A percentile compares a stretch with the other conserved stretches of the same genome.
phyloP scores from a whole-genome alignment of 164 flowering plant species.

The Cinnamomum chago region DNA sequence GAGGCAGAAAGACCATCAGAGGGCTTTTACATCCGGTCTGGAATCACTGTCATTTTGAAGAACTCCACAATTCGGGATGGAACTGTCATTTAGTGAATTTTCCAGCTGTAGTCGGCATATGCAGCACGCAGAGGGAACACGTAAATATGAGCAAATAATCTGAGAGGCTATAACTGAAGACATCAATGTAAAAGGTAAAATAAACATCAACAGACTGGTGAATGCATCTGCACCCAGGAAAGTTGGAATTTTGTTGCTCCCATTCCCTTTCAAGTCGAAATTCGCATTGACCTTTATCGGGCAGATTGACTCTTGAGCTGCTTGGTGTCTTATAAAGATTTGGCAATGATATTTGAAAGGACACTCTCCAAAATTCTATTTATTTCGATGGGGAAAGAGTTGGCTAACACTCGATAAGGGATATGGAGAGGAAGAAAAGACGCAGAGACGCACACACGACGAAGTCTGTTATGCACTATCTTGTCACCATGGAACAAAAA shows the following conservation, averaged over 20 bases:
- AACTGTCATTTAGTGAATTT: conserved; percentile 31
- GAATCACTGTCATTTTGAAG: conserved; percentile 64
- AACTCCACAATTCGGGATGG: conserved; percentile 75
- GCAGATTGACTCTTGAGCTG: neutral
- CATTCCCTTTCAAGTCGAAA: too few species aligned
- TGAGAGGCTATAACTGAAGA: neutral
- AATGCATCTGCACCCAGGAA: neutral
- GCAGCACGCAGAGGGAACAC: neutral
- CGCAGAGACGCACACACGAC: too few species aligned
- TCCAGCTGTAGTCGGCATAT: neutral
- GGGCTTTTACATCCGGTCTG: conserved; percentile 84
- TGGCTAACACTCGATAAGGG: too few species aligned
- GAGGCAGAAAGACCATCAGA: conserved; percentile 72
- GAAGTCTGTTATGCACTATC: too few species aligned
- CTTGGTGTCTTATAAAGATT: neutral
- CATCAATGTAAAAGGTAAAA: neutral
- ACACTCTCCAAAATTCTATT: too few species aligned
- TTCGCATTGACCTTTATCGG: neutral
- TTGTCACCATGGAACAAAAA: too few species aligned
- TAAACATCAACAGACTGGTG: neutral
- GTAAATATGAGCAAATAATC: neutral
- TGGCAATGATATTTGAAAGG: neutral
- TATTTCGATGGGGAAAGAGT: too few species aligned
- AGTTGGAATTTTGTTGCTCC: too few species aligned
- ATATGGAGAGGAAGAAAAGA: too few species aligned